Evolutionary conservation across 192 early-diverging fungal species (phyloP), one percentile per base, ranked within the genome.

Genomic region (Coemansia sp.): DNA sequence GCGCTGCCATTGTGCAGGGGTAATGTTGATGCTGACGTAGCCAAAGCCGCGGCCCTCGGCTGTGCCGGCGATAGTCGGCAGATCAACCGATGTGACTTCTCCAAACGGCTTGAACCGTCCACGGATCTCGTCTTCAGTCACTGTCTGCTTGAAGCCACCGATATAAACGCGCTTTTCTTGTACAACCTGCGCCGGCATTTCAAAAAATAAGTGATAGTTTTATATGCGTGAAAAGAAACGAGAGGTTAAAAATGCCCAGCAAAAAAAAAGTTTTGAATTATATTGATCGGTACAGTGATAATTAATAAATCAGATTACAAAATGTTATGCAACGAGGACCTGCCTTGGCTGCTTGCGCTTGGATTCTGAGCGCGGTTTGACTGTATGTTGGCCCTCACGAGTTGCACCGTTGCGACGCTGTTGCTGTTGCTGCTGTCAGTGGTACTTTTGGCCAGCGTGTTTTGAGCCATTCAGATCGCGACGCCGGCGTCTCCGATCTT

Each of bases 61-160:
- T 4, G 53, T 57, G 10, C 27, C 40, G 13, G 53, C 23, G 11
- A 49, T 21, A 0, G 21, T 13, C 2, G 73, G 69, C 22, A 54
- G 43, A 9, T 68, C 66, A n/a, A 71, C 62, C 43, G 49, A 67
- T 15, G 30, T 37, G 38, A 78, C 74, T 38, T 71, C 44, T 27
- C 92, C 92, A 82, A 92, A 94, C 21, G 82, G 73, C 64, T 71
- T 80, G 67, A 94, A 93, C 24, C 92, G 83, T 3, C 72, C 73
- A 30, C 73, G 66, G 10, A 94, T 51, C 15, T 88, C 84, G 27
- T 64, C 61, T 12, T 71, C 73, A 1, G 78, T 84, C 13, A 89
- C 67, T 17, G 76, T 64, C 14, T 76, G 76, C 9, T 81, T 78
- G 5, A 94, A 74, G n/a, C 92, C 92, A 44, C 90, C 87, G 30